Conservation (phyloP, 1,139 yeast genomes). For the Geotrichum phurueaensis region DNA sequence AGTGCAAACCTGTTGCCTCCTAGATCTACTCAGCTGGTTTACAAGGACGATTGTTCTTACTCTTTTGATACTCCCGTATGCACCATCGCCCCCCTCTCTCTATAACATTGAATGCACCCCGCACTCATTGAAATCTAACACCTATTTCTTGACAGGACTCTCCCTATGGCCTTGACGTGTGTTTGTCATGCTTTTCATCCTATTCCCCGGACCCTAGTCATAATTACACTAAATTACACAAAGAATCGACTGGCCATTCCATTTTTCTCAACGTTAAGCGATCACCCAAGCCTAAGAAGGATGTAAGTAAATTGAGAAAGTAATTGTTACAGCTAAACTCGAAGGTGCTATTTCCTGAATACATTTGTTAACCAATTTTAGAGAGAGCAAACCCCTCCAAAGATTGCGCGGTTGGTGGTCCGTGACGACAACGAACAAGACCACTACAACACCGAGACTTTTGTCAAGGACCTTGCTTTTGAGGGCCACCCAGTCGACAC, state of each 20-base stretch:
- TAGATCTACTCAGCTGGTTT: constrained; percentile 39
- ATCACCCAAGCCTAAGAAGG: constrained; percentile 40
- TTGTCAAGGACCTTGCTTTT: constrained; percentile 42
- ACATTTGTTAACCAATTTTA: background rate
- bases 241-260: constrained; percentile 46
- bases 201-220: constrained; percentile 48
- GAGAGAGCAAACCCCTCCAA: constrained; percentile 39
- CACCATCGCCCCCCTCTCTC: background rate
- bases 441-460: constrained; percentile 47
- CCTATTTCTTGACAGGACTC: constrained; percentile 37
- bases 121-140: background rate
- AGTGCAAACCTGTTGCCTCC: constrained; percentile 22
- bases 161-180: constrained; percentile 61
- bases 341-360: constrained; percentile 19
- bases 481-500: constrained; percentile 19
- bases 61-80: constrained; percentile 61
- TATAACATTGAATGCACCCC: background rate
- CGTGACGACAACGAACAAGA: constrained; percentile 67
- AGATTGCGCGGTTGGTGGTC: constrained; percentile 69
- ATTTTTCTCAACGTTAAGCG: constrained; percentile 50
- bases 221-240: constrained; percentile 53
- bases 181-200: constrained; percentile 60
- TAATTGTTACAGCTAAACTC: background rate
- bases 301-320: constrained; percentile 14
- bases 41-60: constrained; percentile 80